Base-by-base conservation (phyloP, 768 basidiomycete genomes). In the Steccherinum ochraceum region DNA sequence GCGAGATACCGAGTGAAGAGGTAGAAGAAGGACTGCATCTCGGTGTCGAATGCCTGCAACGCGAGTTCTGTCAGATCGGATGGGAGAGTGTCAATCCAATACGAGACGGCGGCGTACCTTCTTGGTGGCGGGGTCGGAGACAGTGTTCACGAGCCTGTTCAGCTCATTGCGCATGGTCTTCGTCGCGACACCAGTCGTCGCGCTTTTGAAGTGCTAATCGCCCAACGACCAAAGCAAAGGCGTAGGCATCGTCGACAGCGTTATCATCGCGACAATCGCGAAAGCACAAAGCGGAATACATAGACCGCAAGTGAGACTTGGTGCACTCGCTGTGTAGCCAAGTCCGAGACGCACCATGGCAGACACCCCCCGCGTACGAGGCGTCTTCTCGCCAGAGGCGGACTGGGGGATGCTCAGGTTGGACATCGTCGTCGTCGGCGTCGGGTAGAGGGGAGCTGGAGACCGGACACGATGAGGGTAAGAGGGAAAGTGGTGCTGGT, bases 21-120 rank as follows among this genome's bases (percentile, higher is more conserved):
- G 59, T 82, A 81, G 80, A 91, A 91, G 75, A 94, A 94, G 52
- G 84, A 82, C 67, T 91, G 84, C 92, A 94, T 93, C 72, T 97
- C 91, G 42, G 82, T 82, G 68, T 89, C 84, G 70, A 95, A 94
- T 18, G 81, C 80, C 88, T 89, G 56, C 21, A 47, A 48, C n/a
- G n/a, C n/a, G n/a, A 12, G 51, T 12, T 24, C 53, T 45, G 58
- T 52, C 47, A 62, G 57, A 53, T 53, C 23, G 26, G 10, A 20
- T 12, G 25, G 23, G 3, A 23, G 39, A 21, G 12, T 3, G 30
- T 18, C 20, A 12, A n/a, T 21, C n/a, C n/a, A n/a, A n/a, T n/a
- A n/a, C n/a, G n/a, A n/a, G n/a, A 25, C 56, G 10, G 41, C 7
- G 7, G 41, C 41, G 19, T 46, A 84, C 88, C 77, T 84, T 86